Base-by-base conservation (phyloP, 2,329 filamentous ascomycete species). In the Helminthosporium solani region DNA sequence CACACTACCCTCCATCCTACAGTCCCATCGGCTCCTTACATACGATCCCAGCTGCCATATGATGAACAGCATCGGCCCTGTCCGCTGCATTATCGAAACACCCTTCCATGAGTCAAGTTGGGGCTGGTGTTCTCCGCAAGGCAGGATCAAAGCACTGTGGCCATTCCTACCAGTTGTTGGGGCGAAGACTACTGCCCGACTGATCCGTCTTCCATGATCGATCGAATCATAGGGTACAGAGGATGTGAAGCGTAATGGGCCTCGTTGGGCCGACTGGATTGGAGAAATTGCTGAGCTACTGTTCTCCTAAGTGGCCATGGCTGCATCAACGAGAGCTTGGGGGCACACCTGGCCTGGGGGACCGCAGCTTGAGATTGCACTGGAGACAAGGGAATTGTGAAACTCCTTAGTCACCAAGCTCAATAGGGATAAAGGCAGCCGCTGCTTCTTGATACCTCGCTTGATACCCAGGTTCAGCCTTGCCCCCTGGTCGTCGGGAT, bases 361-460 rank as follows among this genome's bases (percentile, higher is more conserved):
- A 14, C 20, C 14, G 4, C 36, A 30, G 36, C 19, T 28, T 23
- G 16, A 19, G 25, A 28, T 27, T 39, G 21, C 36, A 12, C 12
- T 28, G 19, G 36, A 5, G 21, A 28, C 35, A 14, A n/a, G 12
- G 21, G 21, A 28, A 27, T 11, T 27, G 3, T 23, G 36, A 28
- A 39, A 27, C 21, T 15, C 16, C 19, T 39, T 28, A 39, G 21
- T 28, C 20, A 39, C 19, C 36, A 27, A 7, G 7, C 25, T n/a
- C 5, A 15, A 39, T 28, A 19, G 2, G 36, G 36, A 3, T 27
- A 39, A 28, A 39, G 11, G 19, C 14, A 23, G n/a, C n/a, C 20
- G 21, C 12, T 33, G 41, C 37, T 49, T 40, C 8, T 40, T 36
- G 46, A 49, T 44, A 40, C 40, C 43, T 48, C 46, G 46, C 36